A percentile compares a stretch with the other conserved stretches of the same genome.
Conservation (phyloP, 1,139 yeast genomes). For the Starmera stellimalicola region DNA sequence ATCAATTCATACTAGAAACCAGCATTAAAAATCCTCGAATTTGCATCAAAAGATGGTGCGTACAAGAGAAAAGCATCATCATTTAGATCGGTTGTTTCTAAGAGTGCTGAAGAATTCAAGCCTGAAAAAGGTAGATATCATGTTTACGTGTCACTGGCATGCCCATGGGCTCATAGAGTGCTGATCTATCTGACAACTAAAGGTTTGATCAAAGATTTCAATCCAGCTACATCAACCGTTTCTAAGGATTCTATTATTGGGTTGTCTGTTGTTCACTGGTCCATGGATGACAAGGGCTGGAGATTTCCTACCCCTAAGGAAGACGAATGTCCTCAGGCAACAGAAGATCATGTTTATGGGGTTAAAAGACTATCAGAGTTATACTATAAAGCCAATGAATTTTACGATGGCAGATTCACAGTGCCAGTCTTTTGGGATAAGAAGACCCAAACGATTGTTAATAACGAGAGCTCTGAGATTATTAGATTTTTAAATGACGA, state of each 20-base stretch:
- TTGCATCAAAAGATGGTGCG: constrained; percentile 44
- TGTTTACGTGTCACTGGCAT: constrained; percentile 77
- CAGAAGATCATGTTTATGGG: constrained; percentile 61
- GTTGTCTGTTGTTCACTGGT: constrained; percentile 82
- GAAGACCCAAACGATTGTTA: constrained; percentile 72
- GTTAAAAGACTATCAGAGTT: constrained; percentile 54
- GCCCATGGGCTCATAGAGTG: constrained; percentile 95
- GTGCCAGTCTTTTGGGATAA: constrained; percentile 94
- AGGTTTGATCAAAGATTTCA: constrained; percentile 50
- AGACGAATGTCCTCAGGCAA: constrained; percentile 41
- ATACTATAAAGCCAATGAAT: constrained; percentile 66
- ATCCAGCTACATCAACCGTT: constrained; percentile 17
- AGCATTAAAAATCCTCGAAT: constrained; percentile 30
- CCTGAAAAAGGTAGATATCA: constrained; percentile 82
- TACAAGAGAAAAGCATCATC: constrained; percentile 37
- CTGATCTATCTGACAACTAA: constrained; percentile 68
- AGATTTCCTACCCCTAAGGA: constrained; percentile 44
- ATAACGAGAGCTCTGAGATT: constrained; percentile 84
- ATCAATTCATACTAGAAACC: no score
- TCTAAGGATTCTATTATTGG: constrained; percentile 34
- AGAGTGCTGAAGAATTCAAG: constrained; percentile 48
- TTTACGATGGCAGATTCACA: constrained; percentile 74
- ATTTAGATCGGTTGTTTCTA: constrained; percentile 54
- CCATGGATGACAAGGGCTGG: constrained; percentile 83
- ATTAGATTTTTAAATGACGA: constrained; percentile 73